Evolutionary conservation across 371 early-diverging fungal genomes (phyloP).

Genomic region (Mucor mucedo): DNA sequence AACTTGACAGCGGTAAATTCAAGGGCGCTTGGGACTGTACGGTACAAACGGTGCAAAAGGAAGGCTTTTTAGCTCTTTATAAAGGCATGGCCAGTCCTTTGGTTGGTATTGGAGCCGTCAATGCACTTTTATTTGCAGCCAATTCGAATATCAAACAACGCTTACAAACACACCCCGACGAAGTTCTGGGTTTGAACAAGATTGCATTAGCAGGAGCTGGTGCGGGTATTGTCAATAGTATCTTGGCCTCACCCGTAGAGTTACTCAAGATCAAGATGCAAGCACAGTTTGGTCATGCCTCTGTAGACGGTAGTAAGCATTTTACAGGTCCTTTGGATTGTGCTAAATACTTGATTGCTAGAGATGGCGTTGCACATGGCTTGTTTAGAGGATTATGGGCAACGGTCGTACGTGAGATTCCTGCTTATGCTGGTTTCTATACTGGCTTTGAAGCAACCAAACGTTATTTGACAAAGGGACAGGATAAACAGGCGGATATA

Average conservation of each 20-base stretch:
- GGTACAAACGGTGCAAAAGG: conserved; percentile 65
- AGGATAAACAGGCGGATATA: conserved; percentile 57
- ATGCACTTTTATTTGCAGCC: conserved; percentile 81
- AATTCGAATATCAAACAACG: conserved; percentile 68
- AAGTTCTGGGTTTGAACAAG: conserved; percentile 55
- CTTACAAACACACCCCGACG: conserved; percentile 49
- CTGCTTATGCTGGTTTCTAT: conserved; percentile 87
- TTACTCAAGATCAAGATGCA: conserved; percentile 83
- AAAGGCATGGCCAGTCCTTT: conserved; percentile 86
- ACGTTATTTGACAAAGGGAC: conserved; percentile 54
- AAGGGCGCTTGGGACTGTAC: conserved; percentile 75
- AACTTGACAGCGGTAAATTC: conserved; percentile 62
- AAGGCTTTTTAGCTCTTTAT: conserved; percentile 77
- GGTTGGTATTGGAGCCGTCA: conserved; percentile 84
- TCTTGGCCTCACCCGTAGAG: conserved; percentile 83
- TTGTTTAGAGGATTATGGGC: conserved; percentile 82
- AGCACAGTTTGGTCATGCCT: conserved; percentile 67
- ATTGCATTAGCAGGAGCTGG: conserved; percentile 82
- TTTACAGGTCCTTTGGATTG: conserved; percentile 70
- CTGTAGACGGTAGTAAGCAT: conserved; percentile 16
- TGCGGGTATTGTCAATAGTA: conserved; percentile 74
- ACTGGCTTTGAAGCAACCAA: conserved; percentile 79
- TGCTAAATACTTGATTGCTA: conserved; percentile 62
- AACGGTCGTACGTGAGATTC: conserved; percentile 79
- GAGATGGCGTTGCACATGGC: conserved; percentile 72